Evolutionary conservation across 306 rosid species (phyloP), one percentile per base, ranked within the genome.

Genomic region (Hippophae gyantsensis): DNA sequence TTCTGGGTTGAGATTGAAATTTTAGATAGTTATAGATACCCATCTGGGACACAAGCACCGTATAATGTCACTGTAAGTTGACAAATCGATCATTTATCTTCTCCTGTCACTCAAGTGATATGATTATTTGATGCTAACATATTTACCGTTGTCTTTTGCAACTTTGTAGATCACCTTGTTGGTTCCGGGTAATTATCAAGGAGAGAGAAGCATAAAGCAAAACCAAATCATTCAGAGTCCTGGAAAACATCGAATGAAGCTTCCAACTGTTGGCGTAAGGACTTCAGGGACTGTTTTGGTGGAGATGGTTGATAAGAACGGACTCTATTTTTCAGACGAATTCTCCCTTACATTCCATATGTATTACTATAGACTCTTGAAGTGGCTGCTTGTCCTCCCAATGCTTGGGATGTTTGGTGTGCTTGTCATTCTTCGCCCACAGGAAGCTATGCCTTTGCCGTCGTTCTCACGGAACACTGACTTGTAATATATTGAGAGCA

Each of bases 111-210:
- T 50, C 57, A 54, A 38, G 13, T 43, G 23, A 14, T 44, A 56
- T 38, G 12, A 54, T 10, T 61, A 2, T 57, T 58, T 42, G n/a
- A 52, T 13, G 58, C 41, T 48, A 56, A 63, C 54, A 65, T 52
- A 42, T 23, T 11, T 48, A 41, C 43, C 43, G 56, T 67, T 56
- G 56, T 13, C 42, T 3, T 75, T 66, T 73, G 26, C 44, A 65
- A 65, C 74, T 73, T 52, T 67, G 77, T 68, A 93, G 99, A 80
- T 81, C 45, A 74, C 90, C 58, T 77, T 93, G 86, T 76, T 88
- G 23, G 99, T 88, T 64, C 99, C 99, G 54, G 99, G 99, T 65
- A 93, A 93, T 74, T 93, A 86, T 81, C 95, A 88, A 72, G 99
- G 99, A 25, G 97, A 93, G 72, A 86, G 99, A 79, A 82, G 73